Evolutionary conservation across 2,329 filamentous ascomycete species (phyloP).

Genomic region (Fusarium annulatum): DNA sequence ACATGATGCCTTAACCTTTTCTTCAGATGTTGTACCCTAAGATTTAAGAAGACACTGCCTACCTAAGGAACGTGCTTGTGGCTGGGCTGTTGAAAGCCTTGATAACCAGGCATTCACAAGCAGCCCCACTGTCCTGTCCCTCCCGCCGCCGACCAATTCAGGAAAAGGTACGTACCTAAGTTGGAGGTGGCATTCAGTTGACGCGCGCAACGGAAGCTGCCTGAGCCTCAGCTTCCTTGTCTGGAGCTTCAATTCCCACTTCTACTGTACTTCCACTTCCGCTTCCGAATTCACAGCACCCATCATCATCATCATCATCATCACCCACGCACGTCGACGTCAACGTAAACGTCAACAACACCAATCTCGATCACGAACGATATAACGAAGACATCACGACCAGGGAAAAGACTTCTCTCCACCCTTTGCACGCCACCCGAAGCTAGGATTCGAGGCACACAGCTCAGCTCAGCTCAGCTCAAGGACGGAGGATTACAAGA

Average conservation of each 20-base stretch:
- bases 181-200: conserved; percentile 41
- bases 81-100: conserved; percentile 1
- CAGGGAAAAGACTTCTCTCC: background rate
- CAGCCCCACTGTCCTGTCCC: background rate
- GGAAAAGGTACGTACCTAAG: conserved; percentile 23
- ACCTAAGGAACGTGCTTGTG: background rate
- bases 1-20: background rate
- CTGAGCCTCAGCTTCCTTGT: conserved; percentile 50
- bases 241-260: conserved; percentile 39
- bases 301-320: background rate
- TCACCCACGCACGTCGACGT: conserved; percentile 2
- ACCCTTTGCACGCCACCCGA: background rate
- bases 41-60: no score
- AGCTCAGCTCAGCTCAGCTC: conserved; percentile 17
- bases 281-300: conserved; percentile 13
- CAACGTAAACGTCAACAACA: conserved; percentile 11
- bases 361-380: conserved; percentile 23
- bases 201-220: conserved; percentile 59
- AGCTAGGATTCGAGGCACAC: conserved; percentile 12
- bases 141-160: background rate
- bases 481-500: conserved; percentile 15
- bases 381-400: conserved; percentile 18
- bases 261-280: conserved; percentile 14
- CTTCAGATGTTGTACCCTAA: background rate
- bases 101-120: background rate